These are phyloP conservation scores for Trichoderma sp. DNA, from an alignment of 2,329 filamentous ascomycete genomes.

Conservation along the genomic window DNA sequence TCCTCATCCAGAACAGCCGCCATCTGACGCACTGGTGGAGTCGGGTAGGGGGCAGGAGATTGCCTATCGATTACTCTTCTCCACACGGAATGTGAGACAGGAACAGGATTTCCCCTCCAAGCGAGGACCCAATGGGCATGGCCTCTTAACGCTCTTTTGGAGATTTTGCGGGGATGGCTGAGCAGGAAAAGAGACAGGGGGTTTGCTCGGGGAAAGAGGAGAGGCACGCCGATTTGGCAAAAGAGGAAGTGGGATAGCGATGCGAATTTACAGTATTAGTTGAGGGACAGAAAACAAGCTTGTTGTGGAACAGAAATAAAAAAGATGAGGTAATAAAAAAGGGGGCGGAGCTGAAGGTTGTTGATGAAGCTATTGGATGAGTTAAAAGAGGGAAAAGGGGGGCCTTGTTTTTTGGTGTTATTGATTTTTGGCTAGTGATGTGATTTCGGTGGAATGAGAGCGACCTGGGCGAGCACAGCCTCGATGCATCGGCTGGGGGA, in stretches of 20 bases:
- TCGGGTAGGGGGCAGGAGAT: not conserved
- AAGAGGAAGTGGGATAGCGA: not conserved
- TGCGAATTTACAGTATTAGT: not conserved
- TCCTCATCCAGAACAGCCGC: not conserved
- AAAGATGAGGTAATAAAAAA: not conserved
- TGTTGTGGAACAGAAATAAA: not conserved
- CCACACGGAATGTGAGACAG: conserved; percentile 8
- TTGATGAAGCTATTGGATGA: not conserved
- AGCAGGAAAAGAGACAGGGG: not conserved
- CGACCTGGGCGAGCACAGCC: not conserved
- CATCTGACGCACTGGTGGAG: not conserved
- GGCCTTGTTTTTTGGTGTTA: not conserved
- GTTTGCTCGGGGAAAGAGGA: not conserved
- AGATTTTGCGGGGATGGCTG: conserved; percentile 15
- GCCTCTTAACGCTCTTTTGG: not conserved
- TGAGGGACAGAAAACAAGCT: not conserved
- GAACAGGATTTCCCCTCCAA: not conserved
- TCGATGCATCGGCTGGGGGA: not conserved
- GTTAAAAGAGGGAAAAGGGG: not conserved
- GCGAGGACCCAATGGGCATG: not conserved
- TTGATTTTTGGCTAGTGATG: not conserved
- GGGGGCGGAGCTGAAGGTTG: not conserved
- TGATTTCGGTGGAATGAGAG: not conserved
- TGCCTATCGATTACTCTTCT: conserved; percentile 4
- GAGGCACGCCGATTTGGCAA: not conserved